Evolutionary conservation across 805 yeast species (phyloP).

Genomic region (Yamadazyma tumulicola): DNA sequence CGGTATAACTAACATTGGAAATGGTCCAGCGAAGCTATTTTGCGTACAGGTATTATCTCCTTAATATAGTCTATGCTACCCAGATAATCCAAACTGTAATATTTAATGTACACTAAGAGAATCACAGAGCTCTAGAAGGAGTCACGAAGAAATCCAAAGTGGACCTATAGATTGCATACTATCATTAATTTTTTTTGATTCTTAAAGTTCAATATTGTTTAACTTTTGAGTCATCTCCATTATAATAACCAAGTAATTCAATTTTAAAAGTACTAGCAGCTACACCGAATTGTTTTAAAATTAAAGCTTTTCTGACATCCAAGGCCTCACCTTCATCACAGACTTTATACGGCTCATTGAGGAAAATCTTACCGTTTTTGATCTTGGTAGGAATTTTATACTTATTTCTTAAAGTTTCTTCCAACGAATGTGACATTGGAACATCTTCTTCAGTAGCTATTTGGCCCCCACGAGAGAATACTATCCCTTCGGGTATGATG

Average conservation of each 20-base stretch:
- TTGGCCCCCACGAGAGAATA: slow-evolving; percentile 95
- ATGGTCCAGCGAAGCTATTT: slow-evolving; percentile 57
- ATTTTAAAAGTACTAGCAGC: slow-evolving; percentile 92
- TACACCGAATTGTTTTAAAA: slow-evolving; percentile 91
- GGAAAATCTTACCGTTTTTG: slow-evolving; percentile 79
- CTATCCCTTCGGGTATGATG: slow-evolving; percentile 83
- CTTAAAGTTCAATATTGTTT: slow-evolving; percentile 4
- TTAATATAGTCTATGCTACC: too few relatives aligned
- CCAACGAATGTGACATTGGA: slow-evolving; percentile 94
- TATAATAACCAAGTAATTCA: slow-evolving; percentile 71
- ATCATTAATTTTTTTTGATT: background rate
- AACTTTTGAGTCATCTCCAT: slow-evolving; percentile 44
- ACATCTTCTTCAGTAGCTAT: slow-evolving; percentile 87
- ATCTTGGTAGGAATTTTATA: slow-evolving; percentile 89
- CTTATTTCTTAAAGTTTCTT: slow-evolving; percentile 85
- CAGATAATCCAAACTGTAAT: too few relatives aligned
- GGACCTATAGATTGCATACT: too few relatives aligned
- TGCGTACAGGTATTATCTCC: slow-evolving; percentile 64
- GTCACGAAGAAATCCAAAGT: too few relatives aligned
- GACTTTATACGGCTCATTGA: slow-evolving; percentile 74
- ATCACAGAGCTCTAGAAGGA: too few relatives aligned
- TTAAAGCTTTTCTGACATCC: slow-evolving; percentile 87
- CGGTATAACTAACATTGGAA: slow-evolving; percentile 62
- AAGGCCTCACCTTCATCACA: slow-evolving; percentile 76
- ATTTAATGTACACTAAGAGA: too few relatives aligned